Evolutionary conservation across 306 rosid genomes (phyloP), one percentile per base, ranked within the genome.

Genomic region (Bauhinia variegata): DNA sequence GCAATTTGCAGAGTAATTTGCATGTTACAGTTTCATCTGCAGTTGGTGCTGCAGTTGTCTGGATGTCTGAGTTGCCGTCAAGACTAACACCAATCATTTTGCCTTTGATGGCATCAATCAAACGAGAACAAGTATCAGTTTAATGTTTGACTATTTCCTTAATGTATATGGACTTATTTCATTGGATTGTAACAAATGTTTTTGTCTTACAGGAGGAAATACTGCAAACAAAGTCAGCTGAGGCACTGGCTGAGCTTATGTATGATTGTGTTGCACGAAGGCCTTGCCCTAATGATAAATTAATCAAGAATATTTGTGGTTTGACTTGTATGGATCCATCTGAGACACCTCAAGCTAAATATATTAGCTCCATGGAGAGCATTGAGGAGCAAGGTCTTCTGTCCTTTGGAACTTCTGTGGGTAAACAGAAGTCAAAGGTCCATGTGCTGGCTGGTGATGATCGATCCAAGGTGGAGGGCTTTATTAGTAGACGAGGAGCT

Each of bases 71-170:
- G 65, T 92, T 86, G 73, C 97, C 98, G 46, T 66, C 91, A 28
- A 85, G 95, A 13, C 95, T 93, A 56, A 93, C 80, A 68, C 97
- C 98, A 43, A 81, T 93, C 43, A 93, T 93, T 75, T 80, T 88
- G 84, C 98, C 98, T 59, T 81, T 93, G 83, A 93, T 93, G 91
- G 96, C 98, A 75, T 90, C 97, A 12, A 80, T 93, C 68, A 93
- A 72, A 83, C 86, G 98, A 84, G 98, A 93, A 76, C 97, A 86
- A 95, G 98, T 93, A 77, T 65, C 60, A 9, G 51, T 56, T 67
- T 74, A 31, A 52, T 54, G 66, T 31, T 43, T 7, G 14, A 32
- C 46, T 30, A 60, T 53, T 48, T 50, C 33, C 60, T 15, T 60
- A 10, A 41, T 51, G 51, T 62, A 17, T 23, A 14, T 12, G 15